These are phyloP conservation scores for Aspergillus egyptiacus DNA, from an alignment of 495 filamentous ascomycete species.

Conservation along the genomic window DNA sequence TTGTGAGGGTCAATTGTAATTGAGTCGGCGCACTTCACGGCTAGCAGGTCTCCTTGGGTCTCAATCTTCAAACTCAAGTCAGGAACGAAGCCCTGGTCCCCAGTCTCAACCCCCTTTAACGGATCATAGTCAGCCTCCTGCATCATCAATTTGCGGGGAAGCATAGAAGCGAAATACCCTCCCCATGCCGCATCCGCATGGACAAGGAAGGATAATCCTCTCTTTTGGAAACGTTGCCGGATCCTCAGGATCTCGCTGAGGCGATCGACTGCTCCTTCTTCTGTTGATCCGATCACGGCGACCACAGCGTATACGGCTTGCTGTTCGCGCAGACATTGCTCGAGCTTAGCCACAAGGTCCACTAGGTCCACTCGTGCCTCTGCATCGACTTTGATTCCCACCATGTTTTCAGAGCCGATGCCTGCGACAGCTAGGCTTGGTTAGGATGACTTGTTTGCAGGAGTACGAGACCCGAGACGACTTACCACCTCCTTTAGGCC, in stretches of 20 bases:
- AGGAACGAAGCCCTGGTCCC: conserved; percentile 3
- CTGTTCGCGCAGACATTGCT: conserved; percentile 20
- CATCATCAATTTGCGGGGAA: conserved; percentile 9
- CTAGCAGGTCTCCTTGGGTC: conserved; percentile 32
- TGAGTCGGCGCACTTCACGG: conserved; percentile 31
- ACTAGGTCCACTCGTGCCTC: conserved; percentile 31
- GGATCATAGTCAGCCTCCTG: background rate
- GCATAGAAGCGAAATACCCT: conserved; percentile 45
- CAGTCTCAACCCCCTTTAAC: background rate
- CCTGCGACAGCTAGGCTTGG: conserved; percentile 24
- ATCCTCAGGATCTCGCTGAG: conserved; percentile 31
- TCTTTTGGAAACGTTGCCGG: conserved; percentile 30
- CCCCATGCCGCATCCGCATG: conserved; percentile 48
- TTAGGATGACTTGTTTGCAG: background rate
- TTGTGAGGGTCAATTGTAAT: conserved; percentile 48
- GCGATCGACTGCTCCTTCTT: conserved; percentile 39
- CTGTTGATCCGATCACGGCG: conserved; percentile 28
- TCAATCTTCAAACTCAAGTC: conserved; percentile 14
- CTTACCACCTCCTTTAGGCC: conserved; percentile 42
- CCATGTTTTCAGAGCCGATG: conserved; percentile 36
- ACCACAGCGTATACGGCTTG: conserved; percentile 30
- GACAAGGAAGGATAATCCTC: conserved; percentile 37
- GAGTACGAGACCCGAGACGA: background rate
- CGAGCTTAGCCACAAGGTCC: conserved; percentile 25
- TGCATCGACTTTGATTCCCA: conserved; percentile 33